Evolutionary conservation across 1,139 yeast species (phyloP).

Genomic region (Pichia terricola): DNA sequence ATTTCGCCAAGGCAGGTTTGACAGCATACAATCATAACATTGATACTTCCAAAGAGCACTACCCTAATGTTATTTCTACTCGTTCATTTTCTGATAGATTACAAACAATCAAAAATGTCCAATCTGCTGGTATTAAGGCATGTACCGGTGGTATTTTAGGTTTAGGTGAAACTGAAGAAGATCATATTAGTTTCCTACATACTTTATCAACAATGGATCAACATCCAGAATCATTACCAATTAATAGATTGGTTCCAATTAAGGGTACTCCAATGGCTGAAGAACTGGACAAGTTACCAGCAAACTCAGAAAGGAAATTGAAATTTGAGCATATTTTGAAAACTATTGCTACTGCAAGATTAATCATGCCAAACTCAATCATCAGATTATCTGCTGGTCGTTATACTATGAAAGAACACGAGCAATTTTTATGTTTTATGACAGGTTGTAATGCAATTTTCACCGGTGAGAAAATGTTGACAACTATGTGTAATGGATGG

Average conservation of each 20-base stretch:
- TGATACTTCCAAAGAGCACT: constrained; percentile 72
- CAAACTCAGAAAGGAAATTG: constrained; percentile 34
- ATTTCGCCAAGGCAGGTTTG: constrained; percentile 56
- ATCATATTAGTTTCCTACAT: constrained; percentile 58
- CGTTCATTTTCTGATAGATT: constrained; percentile 64
- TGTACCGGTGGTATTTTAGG: constrained; percentile 80
- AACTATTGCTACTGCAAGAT: constrained; percentile 68
- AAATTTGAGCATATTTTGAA: constrained; percentile 54
- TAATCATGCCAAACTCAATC: constrained; percentile 63
- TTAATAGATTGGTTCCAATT: constrained; percentile 67
- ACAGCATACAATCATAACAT: constrained; percentile 79
- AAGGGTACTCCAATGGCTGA: constrained; percentile 69
- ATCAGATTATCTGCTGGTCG: constrained; percentile 75
- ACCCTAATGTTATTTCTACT: constrained; percentile 62
- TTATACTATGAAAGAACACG: constrained; percentile 70
- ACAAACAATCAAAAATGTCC: constrained; percentile 54
- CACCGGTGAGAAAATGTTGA: constrained; percentile 74
- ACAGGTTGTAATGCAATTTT: constrained; percentile 76
- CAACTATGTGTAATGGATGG: constrained; percentile 82
- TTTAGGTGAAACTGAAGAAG: constrained; percentile 64
- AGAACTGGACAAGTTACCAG: constrained; percentile 31
- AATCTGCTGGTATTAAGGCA: constrained; percentile 56
- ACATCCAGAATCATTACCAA: constrained; percentile 79
- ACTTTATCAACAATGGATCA: constrained; percentile 57
- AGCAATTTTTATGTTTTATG: constrained; percentile 67